Base-by-base conservation (phyloP, 257 asterid species). In the Knoxia roxburghii region DNA sequence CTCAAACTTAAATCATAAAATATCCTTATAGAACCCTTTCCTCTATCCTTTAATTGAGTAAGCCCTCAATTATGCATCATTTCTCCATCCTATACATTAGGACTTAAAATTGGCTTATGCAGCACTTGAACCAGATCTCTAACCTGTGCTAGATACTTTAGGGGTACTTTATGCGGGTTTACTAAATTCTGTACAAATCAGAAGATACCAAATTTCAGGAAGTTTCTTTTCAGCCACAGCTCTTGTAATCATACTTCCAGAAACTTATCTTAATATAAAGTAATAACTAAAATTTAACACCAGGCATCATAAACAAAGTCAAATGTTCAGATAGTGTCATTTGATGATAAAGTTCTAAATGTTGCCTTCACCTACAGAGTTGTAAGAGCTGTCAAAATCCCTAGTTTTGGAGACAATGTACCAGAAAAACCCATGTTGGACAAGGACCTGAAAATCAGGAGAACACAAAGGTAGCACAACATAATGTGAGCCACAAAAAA, bases 351-450 rank as follows among this genome's bases (percentile, higher is more conserved):
- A 61, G 23, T 67, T 45, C 49, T 69, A 24, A 63, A 68, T 66
- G 68, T 65, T 74, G 37, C 54, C 53, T 39, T 75, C 29, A 81
- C 95, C 9, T 84, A 93, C 99, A 93, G 95, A 30, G 97, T 85
- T 2, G 75, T 78, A 66, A 93, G 86, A 75, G 79, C 65, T 75
- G 72, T 75, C 78, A 93, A 65, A 70, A 70, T 80, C 82, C 87
- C 97, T 43, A 90, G 74, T 79, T 70, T 68, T 29, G 99, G 95
- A 14, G 96, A 81, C 61, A 93, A 72, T 35, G 89, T 81, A 72
- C 99, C 99, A 45, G 95, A 64, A 78, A 93, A 87, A 43, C 96
- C 95, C 95, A 93, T 88, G 75, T 86, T 88, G 35, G 97, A 85
- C 76, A 93, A 83, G 18, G 86, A 80, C 86, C 99, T 93, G 95